Conservation (phyloP, 129 eudicot genomes). For the Tagetes patula region DNA sequence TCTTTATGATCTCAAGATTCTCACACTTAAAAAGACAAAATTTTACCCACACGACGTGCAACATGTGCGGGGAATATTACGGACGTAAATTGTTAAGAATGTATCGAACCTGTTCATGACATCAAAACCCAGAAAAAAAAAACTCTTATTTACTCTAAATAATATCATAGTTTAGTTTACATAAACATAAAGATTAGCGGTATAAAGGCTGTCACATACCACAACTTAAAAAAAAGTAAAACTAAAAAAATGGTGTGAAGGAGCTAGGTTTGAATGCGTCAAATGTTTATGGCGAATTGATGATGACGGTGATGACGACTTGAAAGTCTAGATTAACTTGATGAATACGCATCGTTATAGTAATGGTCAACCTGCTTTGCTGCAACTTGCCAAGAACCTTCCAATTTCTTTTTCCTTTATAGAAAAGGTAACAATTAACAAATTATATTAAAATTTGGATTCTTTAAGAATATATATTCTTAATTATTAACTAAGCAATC, state of each 20-base stretch:
- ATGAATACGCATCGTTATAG: slow-evolving; percentile 20
- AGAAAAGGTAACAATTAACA: neutral
- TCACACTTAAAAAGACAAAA: no score
- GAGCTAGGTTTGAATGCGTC: slow-evolving; percentile 34
- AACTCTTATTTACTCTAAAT: no score
- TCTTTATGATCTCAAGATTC: no score
- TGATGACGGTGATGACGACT: slow-evolving; percentile 25
- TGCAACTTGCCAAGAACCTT: slow-evolving; percentile 29
- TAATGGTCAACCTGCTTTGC: slow-evolving; percentile 17
- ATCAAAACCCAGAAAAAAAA: no score
- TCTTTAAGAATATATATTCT: neutral
- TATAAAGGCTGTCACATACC: neutral
- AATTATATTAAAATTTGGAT: neutral
- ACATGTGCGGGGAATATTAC: no score
- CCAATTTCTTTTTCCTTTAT: neutral
- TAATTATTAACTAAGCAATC: neutral
- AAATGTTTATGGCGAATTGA: slow-evolving; percentile 33
- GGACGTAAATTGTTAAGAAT: no score
- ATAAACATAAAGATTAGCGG: neutral
- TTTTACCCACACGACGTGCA: no score
- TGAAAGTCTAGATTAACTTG: slow-evolving; percentile 31
- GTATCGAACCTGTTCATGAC: no score
- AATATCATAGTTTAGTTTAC: neutral
- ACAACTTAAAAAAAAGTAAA: neutral
- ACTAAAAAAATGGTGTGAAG: neutral